Evolutionary conservation across 257 asterid genomes (phyloP), one percentile per base, ranked within the genome.

Genomic region (Capsicum pubescens): DNA sequence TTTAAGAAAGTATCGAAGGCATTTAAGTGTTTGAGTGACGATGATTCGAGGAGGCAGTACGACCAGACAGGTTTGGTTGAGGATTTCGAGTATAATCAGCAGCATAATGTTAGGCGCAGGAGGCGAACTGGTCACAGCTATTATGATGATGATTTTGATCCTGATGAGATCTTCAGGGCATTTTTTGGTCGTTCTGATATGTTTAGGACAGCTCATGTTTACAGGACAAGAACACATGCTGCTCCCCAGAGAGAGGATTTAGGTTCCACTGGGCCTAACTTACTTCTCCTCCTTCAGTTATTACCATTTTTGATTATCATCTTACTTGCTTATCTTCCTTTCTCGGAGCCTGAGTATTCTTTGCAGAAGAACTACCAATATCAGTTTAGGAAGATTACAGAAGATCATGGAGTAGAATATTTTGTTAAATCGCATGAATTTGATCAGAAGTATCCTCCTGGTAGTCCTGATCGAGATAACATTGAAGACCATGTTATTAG

Each of bases 1-100:
- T 96, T 96, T 81, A 96, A 96, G 92, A 92, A 89, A 88, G 98
- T 96, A 77, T 90, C 97, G 90, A 94, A 92, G 90, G 99, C 98
- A 0, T 96, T 96, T 82, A 93, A 94, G 87, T 96, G 98, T 87
- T 91, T 96, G 92, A 94, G 99, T 84, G 98, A 96, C 81, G 98
- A 87, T 81, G 95, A 93, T 13, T 91, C 97, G 1, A 94, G 99
- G 91, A 91, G 97, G 83, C 97, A 94, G 86, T 96, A 96, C 82
- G 99, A 96, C 88, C 97, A 94, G 58, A 89, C 92, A 0, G 99
- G 98, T 57, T 88, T 96, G 86, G 97, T 88, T 26, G 98, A 93
- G 52, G 98, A 96, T 60, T 94, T 89, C 82, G 99, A 94, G 90
- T 81, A 84, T 58, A 82, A 69, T 84, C 90, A 88, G 66, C 90